Percentiles rank a stretch among this genome's conserved stretches.
phyloP scores from a whole-genome alignment of 1,284 basidiomycete genomes.

The Neotropicomus parvogracilis region DNA sequence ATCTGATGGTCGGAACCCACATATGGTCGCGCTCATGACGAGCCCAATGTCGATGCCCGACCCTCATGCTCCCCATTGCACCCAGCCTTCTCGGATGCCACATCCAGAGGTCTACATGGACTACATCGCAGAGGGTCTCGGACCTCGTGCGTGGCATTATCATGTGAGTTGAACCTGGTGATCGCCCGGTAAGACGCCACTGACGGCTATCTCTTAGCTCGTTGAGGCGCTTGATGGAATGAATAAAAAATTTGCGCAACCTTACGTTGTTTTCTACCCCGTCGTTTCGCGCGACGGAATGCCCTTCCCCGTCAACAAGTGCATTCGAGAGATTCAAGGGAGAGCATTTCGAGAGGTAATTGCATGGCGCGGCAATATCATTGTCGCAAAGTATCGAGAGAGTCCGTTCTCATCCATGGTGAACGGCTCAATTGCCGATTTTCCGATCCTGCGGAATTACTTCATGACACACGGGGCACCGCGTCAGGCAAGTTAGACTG shows the following conservation, averaged over 20 bases:
- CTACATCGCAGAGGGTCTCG: constrained; percentile 69
- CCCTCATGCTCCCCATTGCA: constrained; percentile 43
- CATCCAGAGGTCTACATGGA: constrained; percentile 83
- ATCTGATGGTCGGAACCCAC: constrained; percentile 64
- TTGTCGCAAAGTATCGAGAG: constrained; percentile 71
- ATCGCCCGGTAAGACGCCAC: constrained; percentile 14
- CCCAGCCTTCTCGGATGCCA: constrained; percentile 53
- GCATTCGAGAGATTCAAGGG: constrained; percentile 69
- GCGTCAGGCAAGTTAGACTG: constrained; percentile 32
- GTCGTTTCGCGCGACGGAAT: constrained; percentile 68
- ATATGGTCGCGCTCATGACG: constrained; percentile 64
- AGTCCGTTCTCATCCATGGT: constrained; percentile 65
- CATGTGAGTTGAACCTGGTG: constrained; percentile 48
- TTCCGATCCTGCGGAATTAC: constrained; percentile 74
- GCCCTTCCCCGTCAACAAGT: constrained; percentile 74
- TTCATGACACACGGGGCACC: constrained; percentile 61
- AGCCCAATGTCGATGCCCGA: constrained; percentile 53
- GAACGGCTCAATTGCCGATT: constrained; percentile 74
- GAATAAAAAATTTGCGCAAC: constrained; percentile 69
- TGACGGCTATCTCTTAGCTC: constrained; percentile 42
- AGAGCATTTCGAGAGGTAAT: constrained; percentile 50
- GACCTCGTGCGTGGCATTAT: constrained; percentile 65
- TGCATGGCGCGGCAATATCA: constrained; percentile 75
- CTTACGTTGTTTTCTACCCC: constrained; percentile 78
- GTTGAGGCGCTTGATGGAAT: constrained; percentile 73